Conservation (phyloP, 2,329 filamentous ascomycete species). For the Aspergillus sp. region DNA sequence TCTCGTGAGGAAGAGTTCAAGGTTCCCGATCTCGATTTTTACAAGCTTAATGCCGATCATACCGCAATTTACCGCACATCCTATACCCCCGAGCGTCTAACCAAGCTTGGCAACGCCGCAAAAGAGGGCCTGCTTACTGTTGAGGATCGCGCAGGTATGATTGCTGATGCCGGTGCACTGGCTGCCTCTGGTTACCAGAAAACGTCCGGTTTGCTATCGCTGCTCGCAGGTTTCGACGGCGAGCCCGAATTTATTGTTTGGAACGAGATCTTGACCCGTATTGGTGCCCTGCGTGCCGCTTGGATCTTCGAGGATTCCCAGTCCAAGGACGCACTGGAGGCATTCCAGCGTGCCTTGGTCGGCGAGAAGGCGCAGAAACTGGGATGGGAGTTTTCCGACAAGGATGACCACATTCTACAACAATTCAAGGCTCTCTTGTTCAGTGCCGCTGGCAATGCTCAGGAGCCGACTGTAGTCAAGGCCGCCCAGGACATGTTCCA, state of each 20-base stretch:
- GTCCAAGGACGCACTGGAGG: slow-evolving; percentile 70
- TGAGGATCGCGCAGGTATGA: slow-evolving; percentile 92
- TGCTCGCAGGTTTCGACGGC: slow-evolving; percentile 77
- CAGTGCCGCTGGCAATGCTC: slow-evolving; percentile 74
- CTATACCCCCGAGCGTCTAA: slow-evolving; percentile 78
- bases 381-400: slow-evolving; percentile 83
- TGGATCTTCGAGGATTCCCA: slow-evolving; percentile 85
- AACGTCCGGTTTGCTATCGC: slow-evolving; percentile 81
- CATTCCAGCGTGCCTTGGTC: slow-evolving; percentile 77
- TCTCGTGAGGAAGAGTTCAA: slow-evolving; percentile 76
- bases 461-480: slow-evolving; percentile 74
- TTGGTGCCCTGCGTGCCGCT: slow-evolving; percentile 75
- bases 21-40: slow-evolving; percentile 79
- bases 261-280: slow-evolving; percentile 82
- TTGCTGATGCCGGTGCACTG: slow-evolving; percentile 86
- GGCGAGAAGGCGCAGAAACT: slow-evolving; percentile 79
- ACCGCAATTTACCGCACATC: slow-evolving; percentile 89
- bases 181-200: slow-evolving; percentile 90
- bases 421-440: slow-evolving; percentile 95
- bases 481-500: slow-evolving; percentile 88
- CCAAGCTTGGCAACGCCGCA: slow-evolving; percentile 84
- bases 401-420: slow-evolving; percentile 84
- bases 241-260: slow-evolving; percentile 92
- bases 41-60: slow-evolving; percentile 95
- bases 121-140: slow-evolving; percentile 77